Percentiles rank a stretch among this genome's conserved stretches.
Conservation (phyloP, 2,329 filamentous ascomycete genomes). For the Talaromyces sp. region DNA sequence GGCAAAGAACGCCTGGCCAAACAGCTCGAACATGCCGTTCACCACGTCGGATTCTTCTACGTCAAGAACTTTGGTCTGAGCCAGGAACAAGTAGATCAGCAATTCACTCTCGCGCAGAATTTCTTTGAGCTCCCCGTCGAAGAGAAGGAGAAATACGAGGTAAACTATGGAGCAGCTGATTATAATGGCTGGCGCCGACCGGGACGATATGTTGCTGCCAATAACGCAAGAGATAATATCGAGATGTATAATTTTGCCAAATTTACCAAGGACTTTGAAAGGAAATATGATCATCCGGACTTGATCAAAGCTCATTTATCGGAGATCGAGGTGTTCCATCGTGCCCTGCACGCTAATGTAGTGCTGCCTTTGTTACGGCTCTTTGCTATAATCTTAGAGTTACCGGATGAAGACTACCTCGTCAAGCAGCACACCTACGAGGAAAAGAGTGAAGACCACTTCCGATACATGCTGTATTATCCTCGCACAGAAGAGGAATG, state of each 20-base stretch:
- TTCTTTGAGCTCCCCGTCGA: slow-evolving; percentile 56
- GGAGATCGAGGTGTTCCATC: slow-evolving; percentile 55
- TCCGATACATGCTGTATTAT: slow-evolving; percentile 61
- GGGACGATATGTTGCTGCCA: slow-evolving; percentile 18
- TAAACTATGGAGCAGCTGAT: slow-evolving; percentile 19
- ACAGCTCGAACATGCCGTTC: slow-evolving; percentile 55
- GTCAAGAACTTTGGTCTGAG: slow-evolving; percentile 59
- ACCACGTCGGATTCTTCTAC: slow-evolving; percentile 57
- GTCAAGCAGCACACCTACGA: slow-evolving; percentile 57
- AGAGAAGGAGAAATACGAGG: slow-evolving; percentile 57
- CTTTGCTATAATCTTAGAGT: slow-evolving; percentile 59
- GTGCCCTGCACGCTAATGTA: slow-evolving; percentile 11
- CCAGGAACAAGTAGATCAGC: slow-evolving; percentile 58
- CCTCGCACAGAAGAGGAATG: slow-evolving; percentile 50
- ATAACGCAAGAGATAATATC: slow-evolving; percentile 46
- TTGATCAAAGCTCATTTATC: slow-evolving; percentile 49
- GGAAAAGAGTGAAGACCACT: slow-evolving; percentile 56
- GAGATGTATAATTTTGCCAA: slow-evolving; percentile 61
- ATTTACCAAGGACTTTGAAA: slow-evolving; percentile 49
- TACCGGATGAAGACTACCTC: slow-evolving; percentile 58
- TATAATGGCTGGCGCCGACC: slow-evolving; percentile 15
- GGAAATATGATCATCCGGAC: slow-evolving; percentile 44
- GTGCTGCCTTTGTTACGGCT: slow-evolving; percentile 52
- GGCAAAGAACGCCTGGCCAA: slow-evolving; percentile 54
- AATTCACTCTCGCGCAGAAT: slow-evolving; percentile 59